phyloP scores from a whole-genome alignment of 305 asterid genomes.

The Rubia tinctorum region DNA sequence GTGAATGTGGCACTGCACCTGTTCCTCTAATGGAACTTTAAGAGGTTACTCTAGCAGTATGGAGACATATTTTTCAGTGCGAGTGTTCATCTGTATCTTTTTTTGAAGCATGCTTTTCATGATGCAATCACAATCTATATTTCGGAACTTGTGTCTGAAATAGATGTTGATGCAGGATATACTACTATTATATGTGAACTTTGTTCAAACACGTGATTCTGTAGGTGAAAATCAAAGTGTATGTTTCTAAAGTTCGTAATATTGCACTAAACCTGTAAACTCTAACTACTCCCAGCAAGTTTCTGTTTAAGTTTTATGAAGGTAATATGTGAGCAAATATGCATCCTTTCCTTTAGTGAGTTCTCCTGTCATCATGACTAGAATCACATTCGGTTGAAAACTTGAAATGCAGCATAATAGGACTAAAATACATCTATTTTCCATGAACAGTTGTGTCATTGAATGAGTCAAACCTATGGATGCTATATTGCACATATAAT shows the following conservation, averaged over 20 bases:
- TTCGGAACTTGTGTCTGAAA: not conserved
- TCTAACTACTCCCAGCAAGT: not conserved
- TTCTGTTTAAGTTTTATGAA: not conserved
- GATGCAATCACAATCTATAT: not conserved
- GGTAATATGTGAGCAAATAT: no score
- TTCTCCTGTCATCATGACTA: not conserved
- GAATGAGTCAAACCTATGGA: no score
- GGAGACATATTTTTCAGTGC: not conserved
- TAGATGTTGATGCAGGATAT: not conserved
- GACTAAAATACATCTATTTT: not conserved
- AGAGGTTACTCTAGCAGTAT: not conserved
- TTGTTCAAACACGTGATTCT: no score
- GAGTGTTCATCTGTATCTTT: not conserved
- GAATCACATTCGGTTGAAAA: not conserved
- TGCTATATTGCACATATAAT: not conserved
- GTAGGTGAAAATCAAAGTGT: no score
- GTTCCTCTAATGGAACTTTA: not conserved
- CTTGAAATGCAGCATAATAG: not conserved
- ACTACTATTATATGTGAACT: no score
- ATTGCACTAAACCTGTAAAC: not conserved
- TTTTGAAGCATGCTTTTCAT: not conserved
- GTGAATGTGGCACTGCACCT: not conserved
- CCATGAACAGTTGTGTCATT: not conserved
- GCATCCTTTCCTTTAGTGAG: not conserved
- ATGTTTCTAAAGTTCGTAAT: no score